Conservation (phyloP, 192 early-diverging fungal genomes). For the Backusella westeae region DNA sequence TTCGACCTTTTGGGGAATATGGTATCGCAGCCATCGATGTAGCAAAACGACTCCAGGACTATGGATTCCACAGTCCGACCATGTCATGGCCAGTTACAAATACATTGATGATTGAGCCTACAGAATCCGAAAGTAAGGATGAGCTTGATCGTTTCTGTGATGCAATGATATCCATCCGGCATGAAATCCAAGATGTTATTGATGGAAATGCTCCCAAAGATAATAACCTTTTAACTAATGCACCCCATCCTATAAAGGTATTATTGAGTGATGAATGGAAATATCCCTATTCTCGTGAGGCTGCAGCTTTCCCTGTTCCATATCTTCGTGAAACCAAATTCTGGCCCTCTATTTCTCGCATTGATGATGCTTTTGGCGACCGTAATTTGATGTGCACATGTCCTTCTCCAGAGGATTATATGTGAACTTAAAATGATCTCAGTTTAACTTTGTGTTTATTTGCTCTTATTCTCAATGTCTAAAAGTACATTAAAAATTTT, state of each 20-base stretch:
- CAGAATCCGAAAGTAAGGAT: slow-evolving; percentile 90
- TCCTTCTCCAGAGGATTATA: slow-evolving; percentile 85
- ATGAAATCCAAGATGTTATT: slow-evolving; percentile 88
- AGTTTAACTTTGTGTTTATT: background rate
- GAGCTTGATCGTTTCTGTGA: slow-evolving; percentile 98
- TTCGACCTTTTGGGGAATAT: slow-evolving; percentile 80
- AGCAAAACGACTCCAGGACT: slow-evolving; percentile 98
- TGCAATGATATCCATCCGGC: slow-evolving; percentile 94
- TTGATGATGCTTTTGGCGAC: slow-evolving; percentile 96
- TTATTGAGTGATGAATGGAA: slow-evolving; percentile 83
- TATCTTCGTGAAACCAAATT: slow-evolving; percentile 89
- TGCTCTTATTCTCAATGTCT: background rate
- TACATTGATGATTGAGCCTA: slow-evolving; percentile 99
- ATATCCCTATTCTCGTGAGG: slow-evolving; percentile 79
- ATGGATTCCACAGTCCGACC: slow-evolving; percentile 97
- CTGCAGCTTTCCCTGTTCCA: slow-evolving; percentile 91
- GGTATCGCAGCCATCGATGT: slow-evolving; percentile 93
- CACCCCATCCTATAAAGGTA: slow-evolving; percentile 85
- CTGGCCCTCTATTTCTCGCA: slow-evolving; percentile 89
- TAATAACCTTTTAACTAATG: slow-evolving; percentile 84
- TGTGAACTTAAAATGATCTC: background rate
- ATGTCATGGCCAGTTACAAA: slow-evolving; percentile 99
- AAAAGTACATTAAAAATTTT: background rate
- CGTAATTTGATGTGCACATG: slow-evolving; percentile 93
- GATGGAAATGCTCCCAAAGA: slow-evolving; percentile 81